phyloP scores from a whole-genome alignment of 257 asterid species.

The Solanum etuberosum region DNA sequence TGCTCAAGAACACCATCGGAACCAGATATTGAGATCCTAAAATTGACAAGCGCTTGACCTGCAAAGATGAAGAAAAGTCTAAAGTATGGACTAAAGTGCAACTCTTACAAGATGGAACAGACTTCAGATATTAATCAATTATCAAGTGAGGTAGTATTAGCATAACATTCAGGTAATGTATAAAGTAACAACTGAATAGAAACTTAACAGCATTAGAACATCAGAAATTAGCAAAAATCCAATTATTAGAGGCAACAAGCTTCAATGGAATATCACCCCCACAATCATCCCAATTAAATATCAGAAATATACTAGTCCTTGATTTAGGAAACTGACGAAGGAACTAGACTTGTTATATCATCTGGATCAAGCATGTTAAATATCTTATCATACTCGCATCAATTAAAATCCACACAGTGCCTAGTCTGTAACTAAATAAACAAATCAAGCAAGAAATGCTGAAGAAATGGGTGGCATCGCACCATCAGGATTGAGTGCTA shows the following conservation, averaged over 20 bases:
- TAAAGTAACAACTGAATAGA: not conserved
- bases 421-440: not conserved
- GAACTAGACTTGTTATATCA: not conserved
- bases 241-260: not conserved
- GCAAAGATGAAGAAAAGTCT: not conserved
- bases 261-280: not conserved
- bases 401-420: not conserved
- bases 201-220: not conserved
- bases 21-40: slow-evolving; percentile 1
- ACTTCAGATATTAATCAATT: not conserved
- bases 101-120: not conserved
- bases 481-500: slow-evolving; percentile 4
- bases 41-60: slow-evolving; percentile 6
- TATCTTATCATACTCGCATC: not conserved
- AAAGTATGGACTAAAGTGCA: not conserved
- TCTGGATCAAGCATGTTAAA: not conserved
- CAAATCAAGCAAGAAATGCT: not conserved
- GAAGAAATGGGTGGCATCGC: not conserved
- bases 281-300: not conserved
- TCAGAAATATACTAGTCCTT: not conserved
- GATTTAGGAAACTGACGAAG: not conserved
- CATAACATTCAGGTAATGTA: not conserved
- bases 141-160: not conserved
- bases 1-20: slow-evolving; percentile 1
- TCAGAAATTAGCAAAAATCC: not conserved